These are phyloP conservation scores for Ceratocystis cacaofunesta DNA, from an alignment of 2,329 filamentous ascomycete species.

Conservation along the genomic window DNA sequence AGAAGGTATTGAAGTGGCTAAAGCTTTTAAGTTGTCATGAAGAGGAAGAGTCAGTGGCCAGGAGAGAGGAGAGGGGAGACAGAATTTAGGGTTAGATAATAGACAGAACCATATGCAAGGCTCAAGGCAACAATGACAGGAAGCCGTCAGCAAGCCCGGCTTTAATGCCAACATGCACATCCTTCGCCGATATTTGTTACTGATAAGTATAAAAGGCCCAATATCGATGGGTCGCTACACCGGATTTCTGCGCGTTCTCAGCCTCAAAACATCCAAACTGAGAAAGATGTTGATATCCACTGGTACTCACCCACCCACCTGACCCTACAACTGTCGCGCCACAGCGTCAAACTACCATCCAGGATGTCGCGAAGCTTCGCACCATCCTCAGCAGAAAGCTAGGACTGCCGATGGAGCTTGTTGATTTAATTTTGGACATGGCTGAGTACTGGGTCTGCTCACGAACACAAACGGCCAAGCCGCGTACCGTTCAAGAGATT, in stretches of 20 bases:
- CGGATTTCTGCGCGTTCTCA: no score
- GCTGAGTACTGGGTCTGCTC: conserved; percentile 50
- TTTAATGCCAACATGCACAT: no score
- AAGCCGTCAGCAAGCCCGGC: no score
- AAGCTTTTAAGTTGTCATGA: conserved; percentile 33
- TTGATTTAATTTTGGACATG: conserved; percentile 41
- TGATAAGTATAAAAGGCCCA: no score
- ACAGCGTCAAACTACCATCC: neutral
- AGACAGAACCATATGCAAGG: neutral
- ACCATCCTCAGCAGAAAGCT: conserved; percentile 31
- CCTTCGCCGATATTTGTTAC: no score
- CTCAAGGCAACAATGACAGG: no score
- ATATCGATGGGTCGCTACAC: no score
- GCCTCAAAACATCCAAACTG: no score
- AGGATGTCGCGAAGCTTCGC: conserved; percentile 36
- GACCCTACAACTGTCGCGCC: neutral
- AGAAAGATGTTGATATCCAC: no score
- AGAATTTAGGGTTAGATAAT: neutral
- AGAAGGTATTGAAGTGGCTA: conserved; percentile 62
- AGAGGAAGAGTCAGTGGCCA: neutral
- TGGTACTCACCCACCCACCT: no score
- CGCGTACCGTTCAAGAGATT: no score
- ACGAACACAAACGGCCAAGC: conserved; percentile 1
- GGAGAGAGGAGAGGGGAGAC: neutral
- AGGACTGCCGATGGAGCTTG: conserved; percentile 38